Evolutionary conservation across 2,329 filamentous ascomycete species (phyloP).

Genomic region (Monosporascus sp.): DNA sequence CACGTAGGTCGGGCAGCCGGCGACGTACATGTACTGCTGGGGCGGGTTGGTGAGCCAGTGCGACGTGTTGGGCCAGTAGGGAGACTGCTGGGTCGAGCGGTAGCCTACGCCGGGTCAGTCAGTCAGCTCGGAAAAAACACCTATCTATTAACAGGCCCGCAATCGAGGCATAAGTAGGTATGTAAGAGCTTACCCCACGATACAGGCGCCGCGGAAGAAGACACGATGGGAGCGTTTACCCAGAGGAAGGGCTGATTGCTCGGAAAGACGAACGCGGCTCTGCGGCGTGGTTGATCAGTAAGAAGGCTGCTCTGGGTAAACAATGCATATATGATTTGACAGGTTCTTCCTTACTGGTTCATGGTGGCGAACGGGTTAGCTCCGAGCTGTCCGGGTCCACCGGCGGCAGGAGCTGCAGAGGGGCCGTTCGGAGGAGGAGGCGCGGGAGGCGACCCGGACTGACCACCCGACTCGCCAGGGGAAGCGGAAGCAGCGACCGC

Average conservation of each 20-base stretch:
- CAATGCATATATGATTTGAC: too few species aligned
- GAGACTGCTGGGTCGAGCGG: neutral
- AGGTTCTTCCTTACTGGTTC: neutral
- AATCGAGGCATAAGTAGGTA: neutral
- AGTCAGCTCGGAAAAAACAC: too few species aligned
- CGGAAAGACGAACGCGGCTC: neutral
- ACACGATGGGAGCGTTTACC: conserved; percentile 12
- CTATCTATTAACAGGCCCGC: too few species aligned
- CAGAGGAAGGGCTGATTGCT: conserved; percentile 9
- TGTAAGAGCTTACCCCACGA: conserved; percentile 9
- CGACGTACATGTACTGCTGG: neutral
- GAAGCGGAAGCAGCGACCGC: neutral
- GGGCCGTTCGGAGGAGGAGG: neutral
- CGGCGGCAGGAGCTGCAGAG: neutral
- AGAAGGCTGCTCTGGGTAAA: neutral
- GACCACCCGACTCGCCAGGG: neutral
- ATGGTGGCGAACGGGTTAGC: neutral
- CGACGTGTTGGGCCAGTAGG: neutral
- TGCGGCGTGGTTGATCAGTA: neutral
- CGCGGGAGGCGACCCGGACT: neutral
- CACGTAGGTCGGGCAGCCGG: neutral
- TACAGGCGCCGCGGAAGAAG: conserved; percentile 7
- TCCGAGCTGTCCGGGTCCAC: neutral
- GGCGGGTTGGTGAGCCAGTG: neutral
- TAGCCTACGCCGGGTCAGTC: neutral